Percentiles rank a stretch among this genome's conserved stretches.
Evolutionary conservation across 495 filamentous ascomycete species (phyloP).

Genomic region (Oidiodendron maius): DNA sequence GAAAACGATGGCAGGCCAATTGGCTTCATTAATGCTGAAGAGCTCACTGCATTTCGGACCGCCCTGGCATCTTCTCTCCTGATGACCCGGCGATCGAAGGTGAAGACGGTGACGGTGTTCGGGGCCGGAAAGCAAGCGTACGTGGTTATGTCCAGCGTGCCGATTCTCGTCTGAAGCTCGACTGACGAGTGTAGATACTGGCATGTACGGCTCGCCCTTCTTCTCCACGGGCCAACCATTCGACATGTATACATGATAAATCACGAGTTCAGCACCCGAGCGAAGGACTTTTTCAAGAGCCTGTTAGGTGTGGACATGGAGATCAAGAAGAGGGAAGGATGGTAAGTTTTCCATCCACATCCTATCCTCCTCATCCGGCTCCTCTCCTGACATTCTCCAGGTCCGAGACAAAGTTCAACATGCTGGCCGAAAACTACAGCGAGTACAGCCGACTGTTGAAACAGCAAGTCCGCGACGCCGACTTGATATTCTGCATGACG

Average conservation of each 20-base stretch:
- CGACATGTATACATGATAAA: conserved; percentile 76
- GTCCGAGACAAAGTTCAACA: conserved; percentile 40
- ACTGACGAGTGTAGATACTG: conserved; percentile 46
- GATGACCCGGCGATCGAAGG: conserved; percentile 59
- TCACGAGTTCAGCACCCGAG: conserved; percentile 56
- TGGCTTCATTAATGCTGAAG: conserved; percentile 77
- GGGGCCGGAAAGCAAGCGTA: conserved; percentile 81
- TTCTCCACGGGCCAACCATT: conserved; percentile 66
- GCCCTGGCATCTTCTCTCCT: conserved; percentile 75
- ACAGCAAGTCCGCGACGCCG: conserved; percentile 59
- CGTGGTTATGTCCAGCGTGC: background rate
- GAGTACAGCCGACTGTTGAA: conserved; percentile 65
- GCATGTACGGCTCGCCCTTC: conserved; percentile 79
- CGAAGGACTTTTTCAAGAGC: conserved; percentile 46
- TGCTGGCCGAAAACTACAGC: conserved; percentile 63
- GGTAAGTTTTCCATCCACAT: no score
- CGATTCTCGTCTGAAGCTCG: background rate
- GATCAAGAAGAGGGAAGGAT: conserved; percentile 46
- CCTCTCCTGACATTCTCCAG: conserved; percentile 5
- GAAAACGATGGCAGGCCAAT: conserved; percentile 56
- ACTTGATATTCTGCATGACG: conserved; percentile 72
- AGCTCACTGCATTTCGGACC: conserved; percentile 89
- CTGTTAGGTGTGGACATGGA: conserved; percentile 49
- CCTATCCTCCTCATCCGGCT: background rate
- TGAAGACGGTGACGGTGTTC: conserved; percentile 75